These are phyloP conservation scores for Ampelomyces quisqualis DNA, from an alignment of 2,329 filamentous ascomycete species.

Conservation along the genomic window DNA sequence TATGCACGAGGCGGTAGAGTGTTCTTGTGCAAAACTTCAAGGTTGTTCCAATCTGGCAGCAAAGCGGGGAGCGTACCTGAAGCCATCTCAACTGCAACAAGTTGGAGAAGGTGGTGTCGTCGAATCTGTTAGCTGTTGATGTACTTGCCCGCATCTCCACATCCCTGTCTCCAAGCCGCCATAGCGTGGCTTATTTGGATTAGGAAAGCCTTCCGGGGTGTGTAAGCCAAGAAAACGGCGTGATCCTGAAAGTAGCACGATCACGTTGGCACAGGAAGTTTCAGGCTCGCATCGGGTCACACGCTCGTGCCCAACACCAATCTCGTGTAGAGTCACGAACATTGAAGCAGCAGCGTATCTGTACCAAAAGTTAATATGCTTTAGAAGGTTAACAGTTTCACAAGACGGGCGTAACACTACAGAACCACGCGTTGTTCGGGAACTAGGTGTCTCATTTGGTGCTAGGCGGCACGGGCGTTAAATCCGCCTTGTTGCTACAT, in stretches of 20 bases:
- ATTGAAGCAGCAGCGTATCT: too few relatives aligned
- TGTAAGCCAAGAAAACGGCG: not conserved
- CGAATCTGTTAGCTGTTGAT: conserved; percentile 4
- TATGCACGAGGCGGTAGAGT: conserved; percentile 59
- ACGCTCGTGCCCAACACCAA: too few relatives aligned
- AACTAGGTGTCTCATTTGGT: too few relatives aligned
- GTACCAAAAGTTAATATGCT: too few relatives aligned
- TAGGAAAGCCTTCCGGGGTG: conserved; percentile 24
- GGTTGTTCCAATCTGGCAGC: conserved; percentile 63
- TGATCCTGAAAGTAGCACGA: not conserved
- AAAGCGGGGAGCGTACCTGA: conserved; percentile 23
- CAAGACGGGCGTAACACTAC: too few relatives aligned
- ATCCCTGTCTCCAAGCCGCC: not conserved
- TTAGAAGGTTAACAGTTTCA: too few relatives aligned
- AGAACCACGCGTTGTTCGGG: too few relatives aligned
- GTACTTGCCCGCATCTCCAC: conserved; percentile 6
- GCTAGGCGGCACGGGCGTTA: too few relatives aligned
- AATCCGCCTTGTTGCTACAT: too few relatives aligned
- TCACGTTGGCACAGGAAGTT: not conserved
- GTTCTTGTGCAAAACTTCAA: conserved; percentile 60
- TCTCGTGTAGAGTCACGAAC: too few relatives aligned
- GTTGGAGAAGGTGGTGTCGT: conserved; percentile 2
- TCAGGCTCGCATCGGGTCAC: conserved; percentile 17
- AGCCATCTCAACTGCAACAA: conserved; percentile 17
- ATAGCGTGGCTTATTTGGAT: conserved; percentile 13